A percentile compares a stretch with the other conserved stretches of the same genome.
Conservation (phyloP, 1,284 basidiomycete genomes). For the Anthracocystis setariae region DNA sequence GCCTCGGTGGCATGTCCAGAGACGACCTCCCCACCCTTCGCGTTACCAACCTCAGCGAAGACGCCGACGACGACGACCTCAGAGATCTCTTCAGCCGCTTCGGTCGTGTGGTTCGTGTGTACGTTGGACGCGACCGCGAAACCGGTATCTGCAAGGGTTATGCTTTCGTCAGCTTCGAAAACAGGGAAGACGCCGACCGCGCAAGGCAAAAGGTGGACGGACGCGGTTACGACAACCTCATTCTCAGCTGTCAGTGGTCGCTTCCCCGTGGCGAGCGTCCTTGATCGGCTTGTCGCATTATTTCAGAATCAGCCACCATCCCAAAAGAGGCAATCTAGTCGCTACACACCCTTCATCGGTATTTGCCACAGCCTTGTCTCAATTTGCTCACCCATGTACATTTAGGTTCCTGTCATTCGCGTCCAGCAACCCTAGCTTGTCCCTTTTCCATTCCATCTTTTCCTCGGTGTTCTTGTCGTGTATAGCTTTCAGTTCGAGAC, state of each 20-base stretch:
- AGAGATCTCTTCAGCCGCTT: slow-evolving; percentile 81
- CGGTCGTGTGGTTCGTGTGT: slow-evolving; percentile 82
- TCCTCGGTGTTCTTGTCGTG: not conserved
- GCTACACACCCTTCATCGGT: not conserved
- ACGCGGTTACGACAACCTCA: slow-evolving; percentile 87
- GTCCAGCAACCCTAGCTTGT: slow-evolving; percentile 29
- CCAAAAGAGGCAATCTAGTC: slow-evolving; percentile 10
- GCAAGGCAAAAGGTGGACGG: slow-evolving; percentile 95
- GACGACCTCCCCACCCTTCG: slow-evolving; percentile 96
- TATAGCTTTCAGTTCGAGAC: not conserved
- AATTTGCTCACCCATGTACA: slow-evolving; percentile 27
- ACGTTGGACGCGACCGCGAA: slow-evolving; percentile 93
- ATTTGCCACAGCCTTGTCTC: not conserved
- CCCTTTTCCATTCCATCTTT: not conserved
- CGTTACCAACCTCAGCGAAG: slow-evolving; percentile 95
- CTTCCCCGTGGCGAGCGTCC: slow-evolving; percentile 65
- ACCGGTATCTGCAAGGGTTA: slow-evolving; percentile 96
- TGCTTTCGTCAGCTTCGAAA: slow-evolving; percentile 94
- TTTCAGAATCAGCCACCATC: not conserved
- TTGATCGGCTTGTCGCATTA: slow-evolving; percentile 9
- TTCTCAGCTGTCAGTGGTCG: slow-evolving; percentile 87
- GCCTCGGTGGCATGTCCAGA: slow-evolving; percentile 65
- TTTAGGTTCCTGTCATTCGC: slow-evolving; percentile 20
- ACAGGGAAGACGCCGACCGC: slow-evolving; percentile 79
- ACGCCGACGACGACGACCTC: slow-evolving; percentile 93